Conservation (phyloP, 108 stramenopile species). For the Stephanodiscus minutulus region DNA sequence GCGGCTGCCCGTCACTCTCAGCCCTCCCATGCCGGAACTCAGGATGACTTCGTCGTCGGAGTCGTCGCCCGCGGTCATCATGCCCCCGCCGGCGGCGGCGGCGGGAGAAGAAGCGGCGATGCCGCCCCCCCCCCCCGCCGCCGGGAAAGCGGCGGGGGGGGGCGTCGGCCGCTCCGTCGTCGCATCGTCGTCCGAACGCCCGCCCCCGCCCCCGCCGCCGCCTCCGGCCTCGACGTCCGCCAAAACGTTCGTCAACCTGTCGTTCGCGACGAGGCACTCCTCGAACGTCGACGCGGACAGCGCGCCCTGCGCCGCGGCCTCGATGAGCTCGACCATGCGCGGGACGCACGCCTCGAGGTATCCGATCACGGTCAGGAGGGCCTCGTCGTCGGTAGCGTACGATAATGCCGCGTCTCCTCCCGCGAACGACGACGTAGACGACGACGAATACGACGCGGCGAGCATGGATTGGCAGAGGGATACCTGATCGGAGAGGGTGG, state of each 20-base stretch:
- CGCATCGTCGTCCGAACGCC: slow-evolving; percentile 12
- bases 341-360: slow-evolving; percentile 87
- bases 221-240: slow-evolving; percentile 29
- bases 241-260: slow-evolving; percentile 66
- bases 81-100: too few species aligned
- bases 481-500: slow-evolving; percentile 72
- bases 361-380: slow-evolving; percentile 71
- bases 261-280: slow-evolving; percentile 76
- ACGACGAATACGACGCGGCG: slow-evolving; percentile 11
- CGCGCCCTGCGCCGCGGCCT: slow-evolving; percentile 68
- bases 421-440: slow-evolving; percentile 27
- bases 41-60: too few species aligned
- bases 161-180: slow-evolving; percentile 23
- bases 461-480: slow-evolving; percentile 67
- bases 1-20: too few species aligned
- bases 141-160: slow-evolving; percentile 17
- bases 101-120: too few species aligned
- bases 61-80: too few species aligned
- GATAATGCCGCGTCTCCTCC: slow-evolving; percentile 60
- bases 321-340: slow-evolving; percentile 84
- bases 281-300: slow-evolving; percentile 65
- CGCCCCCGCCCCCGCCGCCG: not conserved
- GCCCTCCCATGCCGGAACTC: too few species aligned
- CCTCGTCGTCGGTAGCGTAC: too few species aligned
- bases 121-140: too few species aligned